Conservation (phyloP, 345 rosid genomes). For the Citrus sp. region DNA sequence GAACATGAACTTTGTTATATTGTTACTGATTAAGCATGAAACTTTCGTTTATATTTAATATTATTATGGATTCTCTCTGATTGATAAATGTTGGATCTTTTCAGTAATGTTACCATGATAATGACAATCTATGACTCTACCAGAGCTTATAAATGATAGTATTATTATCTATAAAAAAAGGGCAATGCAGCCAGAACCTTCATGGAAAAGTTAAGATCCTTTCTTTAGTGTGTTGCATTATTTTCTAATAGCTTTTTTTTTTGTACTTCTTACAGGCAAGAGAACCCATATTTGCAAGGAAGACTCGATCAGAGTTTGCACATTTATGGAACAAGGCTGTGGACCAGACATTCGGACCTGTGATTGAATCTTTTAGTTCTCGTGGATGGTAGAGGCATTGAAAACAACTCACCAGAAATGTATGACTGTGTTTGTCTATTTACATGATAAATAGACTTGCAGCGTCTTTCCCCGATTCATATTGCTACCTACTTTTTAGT, state of each 20-base stretch:
- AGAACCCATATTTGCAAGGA: conserved; percentile 58
- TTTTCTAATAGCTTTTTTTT: conserved; percentile 13
- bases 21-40: background rate
- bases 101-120: background rate
- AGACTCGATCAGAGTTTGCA: conserved; percentile 50
- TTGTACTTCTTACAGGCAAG: conserved; percentile 38
- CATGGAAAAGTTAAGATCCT: background rate
- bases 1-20: background rate
- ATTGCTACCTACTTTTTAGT: background rate
- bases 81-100: background rate
- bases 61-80: background rate
- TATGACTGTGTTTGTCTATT: conserved; percentile 3
- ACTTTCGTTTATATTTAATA: background rate
- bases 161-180: background rate
- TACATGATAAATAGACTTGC: conserved; percentile 9
- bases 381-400: conserved; percentile 52
- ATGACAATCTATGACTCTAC: background rate
- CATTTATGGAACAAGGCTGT: conserved; percentile 82
- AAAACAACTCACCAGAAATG: background rate
- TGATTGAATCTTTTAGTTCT: conserved; percentile 60
- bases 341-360: conserved; percentile 67
- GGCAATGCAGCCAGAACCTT: background rate
- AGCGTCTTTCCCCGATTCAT: conserved; percentile 6
- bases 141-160: background rate
- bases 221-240: background rate